phyloP scores from a whole-genome alignment of 2,329 filamentous ascomycete genomes.

The Colletotrichum eremochloae region DNA sequence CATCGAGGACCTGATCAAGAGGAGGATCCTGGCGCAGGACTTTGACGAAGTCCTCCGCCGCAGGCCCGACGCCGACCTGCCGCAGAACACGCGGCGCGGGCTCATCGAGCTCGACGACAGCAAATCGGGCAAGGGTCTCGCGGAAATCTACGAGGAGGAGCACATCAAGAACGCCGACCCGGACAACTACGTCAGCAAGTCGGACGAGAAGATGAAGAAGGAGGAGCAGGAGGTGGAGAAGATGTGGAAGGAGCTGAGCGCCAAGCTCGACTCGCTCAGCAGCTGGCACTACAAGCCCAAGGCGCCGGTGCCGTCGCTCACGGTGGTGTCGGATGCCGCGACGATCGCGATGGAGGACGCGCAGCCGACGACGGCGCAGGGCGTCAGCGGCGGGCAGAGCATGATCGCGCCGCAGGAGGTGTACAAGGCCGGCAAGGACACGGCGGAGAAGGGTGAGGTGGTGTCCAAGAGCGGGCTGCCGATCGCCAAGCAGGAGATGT shows the following conservation, averaged over 20 bases:
- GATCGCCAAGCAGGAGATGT: slow-evolving; percentile 87
- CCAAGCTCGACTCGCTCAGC: slow-evolving; percentile 87
- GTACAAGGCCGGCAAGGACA: slow-evolving; percentile 83
- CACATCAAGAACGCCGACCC: slow-evolving; percentile 84
- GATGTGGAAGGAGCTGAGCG: slow-evolving; percentile 85
- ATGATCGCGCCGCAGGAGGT: slow-evolving; percentile 95
- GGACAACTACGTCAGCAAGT: slow-evolving; percentile 81
- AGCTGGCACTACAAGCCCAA: slow-evolving; percentile 98
- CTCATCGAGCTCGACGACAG: slow-evolving; percentile 86
- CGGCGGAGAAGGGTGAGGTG: slow-evolving; percentile 76
- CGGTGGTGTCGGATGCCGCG: slow-evolving; percentile 91
- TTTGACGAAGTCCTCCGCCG: slow-evolving; percentile 93
- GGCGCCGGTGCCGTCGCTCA: slow-evolving; percentile 82
- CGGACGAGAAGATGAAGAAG: slow-evolving; percentile 84
- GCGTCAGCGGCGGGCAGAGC: slow-evolving; percentile 75
- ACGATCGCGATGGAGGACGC: slow-evolving; percentile 96
- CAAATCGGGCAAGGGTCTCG: slow-evolving; percentile 88
- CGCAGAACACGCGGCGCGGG: slow-evolving; percentile 74
- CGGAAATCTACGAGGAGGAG: slow-evolving; percentile 94
- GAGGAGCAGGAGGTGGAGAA: slow-evolving; percentile 86
- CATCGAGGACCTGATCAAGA: slow-evolving; percentile 94
- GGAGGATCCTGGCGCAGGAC: slow-evolving; percentile 87
- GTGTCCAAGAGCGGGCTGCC: slow-evolving; percentile 83
- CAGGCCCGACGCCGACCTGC: slow-evolving; percentile 78
- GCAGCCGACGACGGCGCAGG: slow-evolving; percentile 84